Conservation (phyloP, 139 green algal species). For the Pleodorina starrii region DNA sequence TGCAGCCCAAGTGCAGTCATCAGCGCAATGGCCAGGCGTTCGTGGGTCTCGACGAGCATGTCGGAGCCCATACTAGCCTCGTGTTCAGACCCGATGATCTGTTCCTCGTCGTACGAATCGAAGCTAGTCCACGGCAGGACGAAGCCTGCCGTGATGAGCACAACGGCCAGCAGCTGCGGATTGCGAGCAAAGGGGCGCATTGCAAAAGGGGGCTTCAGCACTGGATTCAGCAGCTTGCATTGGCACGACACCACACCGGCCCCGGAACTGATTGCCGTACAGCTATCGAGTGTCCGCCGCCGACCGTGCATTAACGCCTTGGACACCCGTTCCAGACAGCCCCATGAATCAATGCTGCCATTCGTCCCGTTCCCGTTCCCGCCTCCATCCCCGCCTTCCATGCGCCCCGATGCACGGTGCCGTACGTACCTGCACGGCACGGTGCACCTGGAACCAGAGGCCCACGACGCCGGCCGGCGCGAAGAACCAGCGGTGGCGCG, state of each 20-base stretch:
- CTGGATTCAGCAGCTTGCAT: too few species aligned
- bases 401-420: too few species aligned
- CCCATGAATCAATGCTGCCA: too few species aligned
- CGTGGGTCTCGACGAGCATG: conserved; percentile 3
- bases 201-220: too few species aligned
- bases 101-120: background rate
- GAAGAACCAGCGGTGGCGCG: conserved; percentile 46
- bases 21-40: conserved; percentile 12
- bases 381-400: too few species aligned
- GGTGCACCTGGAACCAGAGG: conserved; percentile 45
- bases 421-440: conserved; percentile 23
- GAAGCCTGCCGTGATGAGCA: conserved; percentile 24
- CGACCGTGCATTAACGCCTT: too few species aligned
- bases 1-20: conserved; percentile 6
- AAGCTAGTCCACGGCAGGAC: conserved; percentile 40
- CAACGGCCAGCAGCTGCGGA: conserved; percentile 2
- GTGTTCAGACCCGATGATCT: background rate
- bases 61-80: background rate
- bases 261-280: too few species aligned
- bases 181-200: too few species aligned
- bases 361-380: too few species aligned
- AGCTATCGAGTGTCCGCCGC: too few species aligned
- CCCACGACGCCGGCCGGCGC: background rate
- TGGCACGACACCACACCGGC: too few species aligned
- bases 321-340: too few species aligned